These are phyloP conservation scores for Arabidopsis suecica DNA, from an alignment of 345 rosid genomes.

Conservation along the genomic window DNA sequence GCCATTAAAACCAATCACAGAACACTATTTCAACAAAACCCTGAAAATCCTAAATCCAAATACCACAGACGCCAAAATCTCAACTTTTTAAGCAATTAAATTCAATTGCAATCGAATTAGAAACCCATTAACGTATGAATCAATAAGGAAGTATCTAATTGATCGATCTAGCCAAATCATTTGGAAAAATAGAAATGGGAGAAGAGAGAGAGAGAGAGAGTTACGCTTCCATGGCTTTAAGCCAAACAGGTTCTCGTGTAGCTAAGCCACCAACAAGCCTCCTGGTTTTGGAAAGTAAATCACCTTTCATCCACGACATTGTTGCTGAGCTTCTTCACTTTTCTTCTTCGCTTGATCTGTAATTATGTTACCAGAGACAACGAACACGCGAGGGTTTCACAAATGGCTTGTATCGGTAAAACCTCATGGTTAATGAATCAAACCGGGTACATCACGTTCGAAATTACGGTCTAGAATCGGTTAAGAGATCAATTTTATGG, in stretches of 20 bases:
- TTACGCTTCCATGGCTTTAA: constrained; percentile 91
- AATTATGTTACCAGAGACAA: not conserved
- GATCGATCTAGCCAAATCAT: not conserved
- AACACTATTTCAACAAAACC: constrained; percentile 19
- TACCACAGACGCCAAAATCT: constrained; percentile 11
- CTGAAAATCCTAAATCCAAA: not conserved
- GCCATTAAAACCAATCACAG: constrained; percentile 28
- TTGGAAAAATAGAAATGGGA: constrained; percentile 3
- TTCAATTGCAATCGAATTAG: constrained; percentile 6
- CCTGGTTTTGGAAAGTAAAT: constrained; percentile 71
- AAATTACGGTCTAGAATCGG: not conserved
- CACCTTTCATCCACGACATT: constrained; percentile 91
- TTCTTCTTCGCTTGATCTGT: constrained; percentile 1
- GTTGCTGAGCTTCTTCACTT: constrained; percentile 27
- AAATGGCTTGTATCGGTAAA: constrained; percentile 17
- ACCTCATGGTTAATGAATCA: not conserved
- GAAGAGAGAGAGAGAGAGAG: constrained; percentile 42
- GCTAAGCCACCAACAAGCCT: constrained; percentile 90
- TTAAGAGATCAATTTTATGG: not conserved
- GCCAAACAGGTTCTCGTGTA: constrained; percentile 78
- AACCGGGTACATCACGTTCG: constrained; percentile 7
- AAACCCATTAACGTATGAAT: not conserved
- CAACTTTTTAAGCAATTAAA: not conserved
- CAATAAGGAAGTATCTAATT: not conserved
- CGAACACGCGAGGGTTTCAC: constrained; percentile 32